Percentiles rank a stretch among this genome's conserved stretches.
phyloP scores from a whole-genome alignment of 2,329 filamentous ascomycete genomes.

The Trichoderma brevicompactum region DNA sequence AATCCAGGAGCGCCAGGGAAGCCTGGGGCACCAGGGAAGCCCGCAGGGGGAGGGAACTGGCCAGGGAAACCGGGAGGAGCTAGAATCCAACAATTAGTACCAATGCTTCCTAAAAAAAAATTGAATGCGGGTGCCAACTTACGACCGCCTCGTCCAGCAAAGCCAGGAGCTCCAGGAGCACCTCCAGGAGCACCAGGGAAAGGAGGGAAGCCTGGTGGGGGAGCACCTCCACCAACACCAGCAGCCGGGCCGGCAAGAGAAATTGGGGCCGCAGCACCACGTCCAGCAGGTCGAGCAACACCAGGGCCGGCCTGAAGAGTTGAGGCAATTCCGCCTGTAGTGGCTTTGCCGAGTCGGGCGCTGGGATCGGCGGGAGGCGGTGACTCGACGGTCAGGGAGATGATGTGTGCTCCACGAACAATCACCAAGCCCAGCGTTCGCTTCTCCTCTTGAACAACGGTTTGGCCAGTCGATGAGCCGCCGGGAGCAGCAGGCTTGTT shows the following conservation, averaged over 20 bases:
- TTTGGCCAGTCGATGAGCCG: conserved; percentile 62
- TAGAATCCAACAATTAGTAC: conserved; percentile 45
- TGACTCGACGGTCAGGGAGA: conserved; percentile 93
- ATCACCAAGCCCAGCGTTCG: conserved; percentile 95
- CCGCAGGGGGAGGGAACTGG: conserved; percentile 52
- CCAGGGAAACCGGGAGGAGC: conserved; percentile 57
- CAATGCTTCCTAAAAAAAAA: neutral
- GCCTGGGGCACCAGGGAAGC: conserved; percentile 43
- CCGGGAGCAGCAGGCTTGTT: conserved; percentile 71
- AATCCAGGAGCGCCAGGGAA: conserved; percentile 57
- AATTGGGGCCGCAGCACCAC: conserved; percentile 70
- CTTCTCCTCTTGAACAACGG: conserved; percentile 93
- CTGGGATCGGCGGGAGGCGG: conserved; percentile 93
- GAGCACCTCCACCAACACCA: conserved; percentile 75
- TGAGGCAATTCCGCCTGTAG: conserved; percentile 68
- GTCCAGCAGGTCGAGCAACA: conserved; percentile 86
- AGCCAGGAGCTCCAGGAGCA: conserved; percentile 51
- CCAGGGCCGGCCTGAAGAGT: conserved; percentile 83
- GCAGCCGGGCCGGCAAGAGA: conserved; percentile 86
- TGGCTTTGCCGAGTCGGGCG: conserved; percentile 79
- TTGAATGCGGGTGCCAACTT: conserved; percentile 40
- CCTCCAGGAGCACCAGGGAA: conserved; percentile 56
- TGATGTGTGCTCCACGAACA: conserved; percentile 90
- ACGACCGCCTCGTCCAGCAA: conserved; percentile 56
- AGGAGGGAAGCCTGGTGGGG: conserved; percentile 64